These are phyloP conservation scores for Tetracladium maxilliforme DNA, from an alignment of 2,329 filamentous ascomycete genomes.

Conservation along the genomic window DNA sequence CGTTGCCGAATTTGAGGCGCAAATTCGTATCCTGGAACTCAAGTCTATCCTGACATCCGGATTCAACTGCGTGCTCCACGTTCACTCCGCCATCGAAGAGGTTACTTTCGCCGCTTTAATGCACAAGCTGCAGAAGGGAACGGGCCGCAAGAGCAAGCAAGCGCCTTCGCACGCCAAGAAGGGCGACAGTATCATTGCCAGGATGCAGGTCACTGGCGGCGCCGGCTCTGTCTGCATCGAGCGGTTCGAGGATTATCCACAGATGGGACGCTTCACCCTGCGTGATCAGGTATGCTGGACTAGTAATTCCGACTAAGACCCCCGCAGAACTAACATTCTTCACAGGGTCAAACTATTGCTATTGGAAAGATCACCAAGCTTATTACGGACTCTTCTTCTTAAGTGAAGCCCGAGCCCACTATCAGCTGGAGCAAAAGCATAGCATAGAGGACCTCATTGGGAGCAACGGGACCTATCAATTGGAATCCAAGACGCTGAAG, in stretches of 20 bases:
- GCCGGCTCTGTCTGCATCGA: constrained; percentile 85
- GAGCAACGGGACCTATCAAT: too few species aligned
- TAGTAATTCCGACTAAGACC: too few species aligned
- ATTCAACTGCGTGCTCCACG: constrained; percentile 95
- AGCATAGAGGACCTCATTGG: too few species aligned
- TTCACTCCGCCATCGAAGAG: constrained; percentile 95
- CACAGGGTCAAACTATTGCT: constrained; percentile 96
- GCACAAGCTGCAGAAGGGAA: constrained; percentile 93
- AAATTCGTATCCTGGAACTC: constrained; percentile 88
- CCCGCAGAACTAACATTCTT: constrained; percentile 11
- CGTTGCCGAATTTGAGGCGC: constrained; percentile 81
- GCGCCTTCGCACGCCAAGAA: constrained; percentile 81
- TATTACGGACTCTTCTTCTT: too few species aligned
- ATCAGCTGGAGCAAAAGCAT: too few species aligned
- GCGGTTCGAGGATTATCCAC: constrained; percentile 88
- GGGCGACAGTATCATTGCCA: constrained; percentile 75
- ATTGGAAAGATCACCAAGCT: constrained; percentile 99
- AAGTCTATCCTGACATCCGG: constrained; percentile 89
- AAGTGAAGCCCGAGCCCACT: too few species aligned
- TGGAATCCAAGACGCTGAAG: too few species aligned
- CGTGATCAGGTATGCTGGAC: constrained; percentile 57
- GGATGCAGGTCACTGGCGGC: constrained; percentile 74
- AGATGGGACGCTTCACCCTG: constrained; percentile 81
- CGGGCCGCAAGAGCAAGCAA: constrained; percentile 81
- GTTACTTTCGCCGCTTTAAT: constrained; percentile 80